A percentile compares a stretch with the other conserved stretches of the same genome.
phyloP scores from a whole-genome alignment of 108 stramenopile genomes.

The Pseudonitzschia multistriata region DNA sequence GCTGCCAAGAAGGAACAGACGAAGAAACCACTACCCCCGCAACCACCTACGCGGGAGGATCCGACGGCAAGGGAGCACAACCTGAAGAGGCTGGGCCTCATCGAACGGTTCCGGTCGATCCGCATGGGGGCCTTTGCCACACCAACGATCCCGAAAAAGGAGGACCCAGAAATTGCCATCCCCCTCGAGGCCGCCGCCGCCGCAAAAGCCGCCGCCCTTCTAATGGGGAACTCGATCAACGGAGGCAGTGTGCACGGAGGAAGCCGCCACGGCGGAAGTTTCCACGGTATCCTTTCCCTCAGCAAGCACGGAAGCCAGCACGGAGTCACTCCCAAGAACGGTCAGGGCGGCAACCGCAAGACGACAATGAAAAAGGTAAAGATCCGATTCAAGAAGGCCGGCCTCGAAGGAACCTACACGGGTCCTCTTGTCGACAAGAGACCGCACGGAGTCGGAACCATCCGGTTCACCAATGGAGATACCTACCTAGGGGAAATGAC shows the following conservation, averaged over 20 bases:
- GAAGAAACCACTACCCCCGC: neutral
- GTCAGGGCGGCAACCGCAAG: neutral
- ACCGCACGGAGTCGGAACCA: conserved; percentile 30
- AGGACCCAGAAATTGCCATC: neutral
- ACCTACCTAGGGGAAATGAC: conserved; percentile 28
- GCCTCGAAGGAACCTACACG: conserved; percentile 20
- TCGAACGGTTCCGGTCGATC: neutral
- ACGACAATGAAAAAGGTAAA: conserved; percentile 11
- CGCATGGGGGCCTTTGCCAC: neutral
- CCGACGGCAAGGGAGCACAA: neutral
- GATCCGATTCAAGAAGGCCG: conserved; percentile 7
- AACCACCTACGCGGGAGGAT: neutral
- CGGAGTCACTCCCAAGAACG: neutral
- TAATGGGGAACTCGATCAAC: neutral
- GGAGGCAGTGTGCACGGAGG: neutral
- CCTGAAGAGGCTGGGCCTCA: neutral
- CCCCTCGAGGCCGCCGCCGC: neutral
- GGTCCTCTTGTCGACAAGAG: conserved; percentile 17
- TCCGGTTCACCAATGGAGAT: conserved; percentile 32
- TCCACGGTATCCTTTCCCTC: neutral
- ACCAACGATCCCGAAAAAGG: neutral
- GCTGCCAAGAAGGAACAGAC: neutral
- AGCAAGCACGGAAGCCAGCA: neutral
- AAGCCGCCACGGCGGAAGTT: neutral
- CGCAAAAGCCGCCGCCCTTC: neutral